These are phyloP conservation scores for Kodamaea arcana DNA, from an alignment of 1,139 yeast species.

Conservation along the genomic window DNA sequence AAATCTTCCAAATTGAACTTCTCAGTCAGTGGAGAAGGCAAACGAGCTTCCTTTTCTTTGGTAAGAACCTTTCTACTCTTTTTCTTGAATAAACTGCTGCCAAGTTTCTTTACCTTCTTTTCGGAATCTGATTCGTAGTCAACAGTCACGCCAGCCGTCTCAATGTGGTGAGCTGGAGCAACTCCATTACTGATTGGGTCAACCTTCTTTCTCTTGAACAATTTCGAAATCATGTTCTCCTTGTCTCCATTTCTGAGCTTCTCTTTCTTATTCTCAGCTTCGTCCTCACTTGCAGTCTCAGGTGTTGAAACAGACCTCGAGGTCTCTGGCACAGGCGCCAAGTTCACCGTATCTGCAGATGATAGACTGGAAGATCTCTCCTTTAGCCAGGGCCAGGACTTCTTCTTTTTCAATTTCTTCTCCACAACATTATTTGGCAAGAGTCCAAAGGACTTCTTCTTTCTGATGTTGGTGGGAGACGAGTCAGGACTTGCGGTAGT, in stretches of 20 bases:
- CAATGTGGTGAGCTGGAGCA: slow-evolving; percentile 5
- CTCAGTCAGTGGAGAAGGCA: slow-evolving; percentile 6
- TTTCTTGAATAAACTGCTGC: slow-evolving; percentile 24
- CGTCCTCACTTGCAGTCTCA: neutral
- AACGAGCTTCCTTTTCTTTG: neutral
- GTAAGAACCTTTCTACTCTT: slow-evolving; percentile 14
- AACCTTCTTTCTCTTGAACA: slow-evolving; percentile 38
- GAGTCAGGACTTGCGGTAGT: slow-evolving; percentile 14
- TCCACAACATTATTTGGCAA: slow-evolving; percentile 12
- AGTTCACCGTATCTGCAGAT: slow-evolving; percentile 19
- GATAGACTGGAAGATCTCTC: slow-evolving; percentile 34
- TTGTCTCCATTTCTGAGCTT: slow-evolving; percentile 16
- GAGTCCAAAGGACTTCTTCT: slow-evolving; percentile 25
- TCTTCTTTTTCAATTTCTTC: slow-evolving; percentile 31
- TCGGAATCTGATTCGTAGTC: slow-evolving; percentile 32
- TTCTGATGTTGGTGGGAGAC: slow-evolving; percentile 15
- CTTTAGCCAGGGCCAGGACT: slow-evolving; percentile 41
- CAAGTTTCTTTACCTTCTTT: slow-evolving; percentile 13
- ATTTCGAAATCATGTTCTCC: slow-evolving; percentile 41
- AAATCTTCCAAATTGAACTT: slow-evolving; percentile 3
- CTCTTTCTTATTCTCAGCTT: neutral
- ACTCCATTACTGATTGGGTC: slow-evolving; percentile 9
- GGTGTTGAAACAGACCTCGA: slow-evolving; percentile 37
- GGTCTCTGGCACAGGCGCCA: slow-evolving; percentile 20
- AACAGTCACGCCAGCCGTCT: slow-evolving; percentile 20